These are phyloP conservation scores for Cucumis sativus DNA, from an alignment of 306 rosid species.

Conservation along the genomic window DNA sequence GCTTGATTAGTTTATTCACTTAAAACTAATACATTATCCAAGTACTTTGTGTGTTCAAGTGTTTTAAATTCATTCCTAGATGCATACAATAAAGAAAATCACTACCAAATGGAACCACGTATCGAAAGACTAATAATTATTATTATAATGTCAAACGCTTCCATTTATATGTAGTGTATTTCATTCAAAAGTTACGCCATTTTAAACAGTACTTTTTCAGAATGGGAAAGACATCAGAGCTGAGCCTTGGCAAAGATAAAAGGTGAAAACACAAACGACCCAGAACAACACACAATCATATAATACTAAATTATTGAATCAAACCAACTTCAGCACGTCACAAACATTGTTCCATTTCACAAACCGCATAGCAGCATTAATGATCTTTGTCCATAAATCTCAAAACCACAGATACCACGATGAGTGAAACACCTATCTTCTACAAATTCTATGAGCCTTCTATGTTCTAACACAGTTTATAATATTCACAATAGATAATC, in stretches of 20 bases:
- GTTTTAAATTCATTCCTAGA: background rate
- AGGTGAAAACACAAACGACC: background rate
- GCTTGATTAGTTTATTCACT: background rate
- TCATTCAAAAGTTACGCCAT: background rate
- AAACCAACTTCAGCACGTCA: background rate
- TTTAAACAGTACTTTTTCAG: background rate
- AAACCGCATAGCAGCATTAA: too few relatives aligned
- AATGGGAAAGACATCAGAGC: background rate
- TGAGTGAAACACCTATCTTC: too few relatives aligned
- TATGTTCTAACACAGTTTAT: too few relatives aligned
- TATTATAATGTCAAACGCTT: background rate
- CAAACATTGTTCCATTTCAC: too few relatives aligned
- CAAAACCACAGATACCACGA: too few relatives aligned
- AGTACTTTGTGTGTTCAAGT: background rate
- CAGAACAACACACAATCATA: background rate
- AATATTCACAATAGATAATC: too few relatives aligned
- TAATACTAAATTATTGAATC: background rate
- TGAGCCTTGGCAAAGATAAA: background rate
- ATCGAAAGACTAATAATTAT: background rate
- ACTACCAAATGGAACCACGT: background rate
- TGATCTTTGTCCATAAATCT: too few relatives aligned
- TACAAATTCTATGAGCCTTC: too few relatives aligned
- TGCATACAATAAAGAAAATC: background rate
- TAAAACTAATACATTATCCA: background rate
- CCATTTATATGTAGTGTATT: background rate